Conservation (phyloP, 2,329 filamentous ascomycete genomes). For the Herpotrichia juniperi region DNA sequence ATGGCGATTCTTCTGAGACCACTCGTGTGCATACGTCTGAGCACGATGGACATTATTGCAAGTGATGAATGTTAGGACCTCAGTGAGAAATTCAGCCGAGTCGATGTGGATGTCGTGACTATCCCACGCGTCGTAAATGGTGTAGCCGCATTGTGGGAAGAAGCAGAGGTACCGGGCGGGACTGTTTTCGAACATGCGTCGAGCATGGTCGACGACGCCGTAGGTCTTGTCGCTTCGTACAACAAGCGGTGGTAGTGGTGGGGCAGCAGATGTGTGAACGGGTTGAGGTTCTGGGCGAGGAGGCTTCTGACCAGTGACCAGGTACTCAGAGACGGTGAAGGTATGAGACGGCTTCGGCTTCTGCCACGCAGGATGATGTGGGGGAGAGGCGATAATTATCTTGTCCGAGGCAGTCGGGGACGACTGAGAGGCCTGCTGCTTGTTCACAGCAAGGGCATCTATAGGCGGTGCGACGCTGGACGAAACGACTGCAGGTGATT, state of each 20-base stretch:
- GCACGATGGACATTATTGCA: constrained; percentile 27
- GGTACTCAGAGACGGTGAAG: too few species aligned
- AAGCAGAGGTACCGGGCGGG: constrained; percentile 32
- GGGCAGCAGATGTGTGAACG: constrained; percentile 20
- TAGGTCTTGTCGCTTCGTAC: constrained; percentile 25
- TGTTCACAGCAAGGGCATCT: background rate
- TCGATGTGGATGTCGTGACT: constrained; percentile 39
- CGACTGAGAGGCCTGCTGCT: background rate
- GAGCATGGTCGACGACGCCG: constrained; percentile 26
- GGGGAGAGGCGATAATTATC: constrained; percentile 6
- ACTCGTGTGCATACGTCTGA: constrained; percentile 27
- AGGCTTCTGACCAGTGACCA: too few species aligned
- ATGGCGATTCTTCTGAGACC: constrained; percentile 25
- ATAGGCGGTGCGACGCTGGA: background rate
- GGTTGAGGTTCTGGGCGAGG: constrained; percentile 26
- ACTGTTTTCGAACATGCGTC: constrained; percentile 27
- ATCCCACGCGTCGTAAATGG: constrained; percentile 43
- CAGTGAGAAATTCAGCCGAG: constrained; percentile 29
- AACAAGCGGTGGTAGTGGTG: constrained; percentile 23
- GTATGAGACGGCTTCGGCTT: constrained; percentile 37
- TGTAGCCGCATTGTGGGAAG: constrained; percentile 31
- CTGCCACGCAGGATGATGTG: background rate
- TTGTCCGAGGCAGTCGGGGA: constrained; percentile 17
- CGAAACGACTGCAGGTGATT: constrained; percentile 1
- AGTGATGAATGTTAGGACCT: constrained; percentile 35